These are phyloP conservation scores for Fagopyrum homotropicum DNA, from an alignment of 148 eudicot species.

Conservation along the genomic window DNA sequence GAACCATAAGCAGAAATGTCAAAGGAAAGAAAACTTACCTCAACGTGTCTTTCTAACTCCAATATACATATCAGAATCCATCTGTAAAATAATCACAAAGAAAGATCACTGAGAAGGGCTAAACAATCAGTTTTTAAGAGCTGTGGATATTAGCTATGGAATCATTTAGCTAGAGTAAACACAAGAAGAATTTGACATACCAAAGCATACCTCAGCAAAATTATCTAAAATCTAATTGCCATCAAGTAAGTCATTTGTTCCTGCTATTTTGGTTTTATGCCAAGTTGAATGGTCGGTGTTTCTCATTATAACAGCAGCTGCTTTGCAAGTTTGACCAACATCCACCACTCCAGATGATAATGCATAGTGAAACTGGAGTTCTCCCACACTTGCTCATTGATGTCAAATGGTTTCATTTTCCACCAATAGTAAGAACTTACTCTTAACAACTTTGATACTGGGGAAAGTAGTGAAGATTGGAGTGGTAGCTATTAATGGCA, in stretches of 20 bases:
- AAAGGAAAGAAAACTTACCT: no score
- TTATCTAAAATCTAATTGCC: constrained; percentile 29
- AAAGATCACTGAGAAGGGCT: neutral
- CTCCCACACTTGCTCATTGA: constrained; percentile 48
- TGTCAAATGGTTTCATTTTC: neutral
- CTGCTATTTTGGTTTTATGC: constrained; percentile 74
- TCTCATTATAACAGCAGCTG: constrained; percentile 59
- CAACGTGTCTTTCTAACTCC: constrained; percentile 81
- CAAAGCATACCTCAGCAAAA: constrained; percentile 47
- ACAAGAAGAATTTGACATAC: neutral
- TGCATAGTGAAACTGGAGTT: constrained; percentile 59
- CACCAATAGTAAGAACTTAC: neutral
- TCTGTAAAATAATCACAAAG: constrained; percentile 31
- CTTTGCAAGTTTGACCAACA: constrained; percentile 58
- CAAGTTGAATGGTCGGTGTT: constrained; percentile 43
- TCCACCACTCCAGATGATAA: constrained; percentile 57
- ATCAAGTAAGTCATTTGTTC: constrained; percentile 25
- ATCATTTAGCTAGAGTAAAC: neutral
- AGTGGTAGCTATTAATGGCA: no score
- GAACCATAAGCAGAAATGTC: no score
- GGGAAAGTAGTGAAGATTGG: no score
- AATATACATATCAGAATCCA: constrained; percentile 46
- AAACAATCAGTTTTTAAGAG: neutral
- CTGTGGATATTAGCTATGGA: neutral
- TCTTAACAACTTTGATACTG: no score